phyloP scores from a whole-genome alignment of 306 rosid species.

The Geum urbanum region DNA sequence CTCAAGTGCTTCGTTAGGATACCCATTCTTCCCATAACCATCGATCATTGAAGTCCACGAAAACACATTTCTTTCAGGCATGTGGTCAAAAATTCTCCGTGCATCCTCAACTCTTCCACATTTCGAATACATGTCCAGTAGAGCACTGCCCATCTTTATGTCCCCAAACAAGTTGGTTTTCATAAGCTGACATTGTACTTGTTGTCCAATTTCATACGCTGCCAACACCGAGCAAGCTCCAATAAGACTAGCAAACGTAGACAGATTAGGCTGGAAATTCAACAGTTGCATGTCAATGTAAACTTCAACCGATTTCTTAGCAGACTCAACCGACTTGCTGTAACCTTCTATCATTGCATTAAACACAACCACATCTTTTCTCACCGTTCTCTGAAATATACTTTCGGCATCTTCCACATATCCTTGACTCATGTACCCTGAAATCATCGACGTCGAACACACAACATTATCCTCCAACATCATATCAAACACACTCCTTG shows the following conservation, averaged over 20 bases:
- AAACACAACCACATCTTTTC: conserved; percentile 71
- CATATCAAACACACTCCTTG: conserved; percentile 69
- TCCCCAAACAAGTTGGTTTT: conserved; percentile 49
- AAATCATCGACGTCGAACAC: conserved; percentile 76
- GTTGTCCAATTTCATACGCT: conserved; percentile 63
- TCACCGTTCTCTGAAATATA: conserved; percentile 51
- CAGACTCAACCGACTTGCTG: conserved; percentile 60
- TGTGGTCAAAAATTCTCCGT: conserved; percentile 55
- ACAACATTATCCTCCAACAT: conserved; percentile 58
- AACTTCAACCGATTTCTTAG: conserved; percentile 58
- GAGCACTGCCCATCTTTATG: conserved; percentile 77
- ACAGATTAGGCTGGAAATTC: conserved; percentile 63
- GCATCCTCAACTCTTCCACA: conserved; percentile 73
- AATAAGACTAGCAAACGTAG: conserved; percentile 80
- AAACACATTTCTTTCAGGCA: conserved; percentile 68
- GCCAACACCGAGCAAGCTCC: conserved; percentile 81
- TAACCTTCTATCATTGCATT: conserved; percentile 97
- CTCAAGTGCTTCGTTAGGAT: conserved; percentile 61
- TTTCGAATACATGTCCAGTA: conserved; percentile 77
- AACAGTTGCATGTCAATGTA: conserved; percentile 67
- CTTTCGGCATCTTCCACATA: conserved; percentile 57
- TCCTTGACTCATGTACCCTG: conserved; percentile 83
- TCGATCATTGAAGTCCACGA: conserved; percentile 97
- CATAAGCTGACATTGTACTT: conserved; percentile 70
- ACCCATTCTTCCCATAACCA: conserved; percentile 88